Conservation (phyloP, 2,329 filamentous ascomycete species). For the Aspergillus oerlinghausenensis region DNA sequence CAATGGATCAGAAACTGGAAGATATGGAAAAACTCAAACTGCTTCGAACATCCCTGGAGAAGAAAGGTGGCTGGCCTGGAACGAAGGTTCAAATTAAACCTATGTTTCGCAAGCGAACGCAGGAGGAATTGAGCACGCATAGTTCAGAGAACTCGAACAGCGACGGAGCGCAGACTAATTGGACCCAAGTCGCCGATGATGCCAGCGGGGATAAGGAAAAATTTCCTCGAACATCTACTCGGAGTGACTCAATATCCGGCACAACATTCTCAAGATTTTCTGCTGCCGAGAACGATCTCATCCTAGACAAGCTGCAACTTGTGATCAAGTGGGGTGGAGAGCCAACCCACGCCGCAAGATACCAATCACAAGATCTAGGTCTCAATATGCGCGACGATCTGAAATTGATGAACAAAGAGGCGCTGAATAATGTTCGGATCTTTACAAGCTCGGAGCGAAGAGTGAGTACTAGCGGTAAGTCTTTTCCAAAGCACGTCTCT, state of each 20-base stretch:
- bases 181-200: slow-evolving; percentile 18
- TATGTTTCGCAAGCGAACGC: slow-evolving; percentile 89
- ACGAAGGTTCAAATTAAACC: slow-evolving; percentile 99
- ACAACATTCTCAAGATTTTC: slow-evolving; percentile 92
- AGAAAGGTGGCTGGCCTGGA: slow-evolving; percentile 89
- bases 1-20: slow-evolving; percentile 73
- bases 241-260: slow-evolving; percentile 81
- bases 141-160: slow-evolving; percentile 14
- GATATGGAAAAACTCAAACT: slow-evolving; percentile 81
- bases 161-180: slow-evolving; percentile 7
- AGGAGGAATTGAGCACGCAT: slow-evolving; percentile 50
- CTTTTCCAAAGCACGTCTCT: background rate
- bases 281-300: slow-evolving; percentile 84
- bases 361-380: slow-evolving; percentile 91
- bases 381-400: slow-evolving; percentile 95
- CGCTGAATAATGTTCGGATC: slow-evolving; percentile 86
- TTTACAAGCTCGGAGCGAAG: slow-evolving; percentile 94
- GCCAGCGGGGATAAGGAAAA: slow-evolving; percentile 23
- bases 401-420: slow-evolving; percentile 84
- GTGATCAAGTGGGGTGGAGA: slow-evolving; percentile 99
- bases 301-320: slow-evolving; percentile 91
- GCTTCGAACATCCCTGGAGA: slow-evolving; percentile 79
- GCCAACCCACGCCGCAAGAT: slow-evolving; percentile 92
- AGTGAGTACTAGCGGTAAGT: slow-evolving; percentile 73
- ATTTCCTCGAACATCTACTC: slow-evolving; percentile 50